Evolutionary conservation across 805 yeast species (phyloP), one percentile per base, ranked within the genome.

Genomic region (Zygosaccharomyces rouxii): DNA sequence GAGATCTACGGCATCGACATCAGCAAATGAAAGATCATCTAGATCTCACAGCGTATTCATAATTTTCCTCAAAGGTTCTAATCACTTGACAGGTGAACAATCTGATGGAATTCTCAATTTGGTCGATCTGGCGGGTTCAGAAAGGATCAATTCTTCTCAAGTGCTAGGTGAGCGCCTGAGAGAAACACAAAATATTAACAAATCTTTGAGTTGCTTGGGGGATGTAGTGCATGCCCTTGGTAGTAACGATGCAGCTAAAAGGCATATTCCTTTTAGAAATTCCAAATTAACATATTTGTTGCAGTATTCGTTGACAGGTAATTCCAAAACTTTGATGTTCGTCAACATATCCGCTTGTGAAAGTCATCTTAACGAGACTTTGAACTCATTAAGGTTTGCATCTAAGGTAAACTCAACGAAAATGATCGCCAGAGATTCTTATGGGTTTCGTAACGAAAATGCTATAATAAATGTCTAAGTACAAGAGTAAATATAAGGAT

Each of bases 61-160:
- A 9, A 71, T 94, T 2, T 69, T 74, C 14, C 69, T 92, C 11
- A 48, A 62, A 2, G 95, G 96, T 0, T 45, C 42, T 3, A 80
- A 86, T 58, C 16, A 53, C 1, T 57, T 59, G 7, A 79, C 84
- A 0, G 78, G 79, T 0, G 78, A 78, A 25, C 50, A 53, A 1
- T 65, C 76, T 1, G 58, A 68, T 13, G 94, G 97, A 9, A 74
- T 78, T 1, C 70, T 92, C 49, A 90, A 92, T 60, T 70, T 92
- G 47, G 81, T 94, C 42, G 99, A 92, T 68, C 72, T 92, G 47
- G 99, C 99, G 0, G 99, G 99, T 2, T 88, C 96, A 0, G 99
- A 92, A 69, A 73, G 98, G 49, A 71, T 90, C 13, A 66, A 82
- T 7, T 75, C 78, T 14, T 86, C 96, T 0, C 86, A 83, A 58